phyloP scores from a whole-genome alignment of 2,329 filamentous ascomycete species.

The Septoria petroselini region DNA sequence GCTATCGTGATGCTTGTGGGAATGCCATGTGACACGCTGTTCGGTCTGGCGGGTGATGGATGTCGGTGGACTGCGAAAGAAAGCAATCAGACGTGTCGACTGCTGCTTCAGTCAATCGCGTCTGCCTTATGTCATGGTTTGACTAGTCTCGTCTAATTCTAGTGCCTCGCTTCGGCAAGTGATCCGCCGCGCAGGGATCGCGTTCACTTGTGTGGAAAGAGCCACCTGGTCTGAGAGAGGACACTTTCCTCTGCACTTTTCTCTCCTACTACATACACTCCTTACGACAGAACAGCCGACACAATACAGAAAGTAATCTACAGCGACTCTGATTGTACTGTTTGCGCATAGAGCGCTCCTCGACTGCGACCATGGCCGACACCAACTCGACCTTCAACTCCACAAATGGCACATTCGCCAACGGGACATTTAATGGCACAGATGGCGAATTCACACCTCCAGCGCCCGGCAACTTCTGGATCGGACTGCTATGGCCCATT shows the following conservation, averaged over 20 bases:
- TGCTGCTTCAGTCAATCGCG: no score
- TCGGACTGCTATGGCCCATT: conserved; percentile 79
- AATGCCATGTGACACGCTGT: conserved; percentile 2
- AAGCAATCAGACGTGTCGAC: no score
- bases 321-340: not conserved
- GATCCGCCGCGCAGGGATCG: conserved; percentile 11
- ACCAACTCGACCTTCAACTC: conserved; percentile 34
- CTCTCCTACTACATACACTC: conserved; percentile 13
- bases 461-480: conserved; percentile 54
- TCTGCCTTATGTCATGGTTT: no score
- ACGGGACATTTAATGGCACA: conserved; percentile 28
- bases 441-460: conserved; percentile 26
- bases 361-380: conserved; percentile 28
- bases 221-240: conserved; percentile 8
- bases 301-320: not conserved
- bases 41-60: not conserved
- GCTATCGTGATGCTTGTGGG: conserved; percentile 6
- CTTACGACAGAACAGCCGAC: not conserved
- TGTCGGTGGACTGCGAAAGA: no score
- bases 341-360: conserved; percentile 17
- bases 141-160: not conserved
- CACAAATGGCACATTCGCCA: conserved; percentile 26
- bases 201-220: conserved; percentile 7
- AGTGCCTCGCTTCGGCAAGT: conserved; percentile 8
- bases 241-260: not conserved